Conservation (phyloP, 2,329 filamentous ascomycete genomes). For the Neofusicoccum kwambonambiense region DNA sequence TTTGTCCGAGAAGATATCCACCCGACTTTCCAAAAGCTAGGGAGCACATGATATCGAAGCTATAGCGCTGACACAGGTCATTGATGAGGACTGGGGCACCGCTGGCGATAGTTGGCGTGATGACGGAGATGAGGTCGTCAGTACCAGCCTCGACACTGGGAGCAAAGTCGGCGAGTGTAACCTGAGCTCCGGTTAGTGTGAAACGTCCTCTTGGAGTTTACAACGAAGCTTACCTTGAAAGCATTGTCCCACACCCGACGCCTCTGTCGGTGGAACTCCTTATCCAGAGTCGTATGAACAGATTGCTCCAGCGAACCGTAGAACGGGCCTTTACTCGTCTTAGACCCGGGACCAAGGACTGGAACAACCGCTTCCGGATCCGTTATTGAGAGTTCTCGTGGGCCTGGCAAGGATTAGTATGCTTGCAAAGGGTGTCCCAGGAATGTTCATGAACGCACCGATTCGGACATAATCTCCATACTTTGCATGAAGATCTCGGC, state of each 20-base stretch:
- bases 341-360: not conserved
- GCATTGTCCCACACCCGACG: conserved; percentile 10
- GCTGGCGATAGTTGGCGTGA: conserved; percentile 22
- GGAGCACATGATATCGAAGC: conserved; percentile 47
- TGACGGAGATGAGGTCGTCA: conserved; percentile 24
- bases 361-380: conserved; percentile 25
- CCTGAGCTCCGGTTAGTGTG: not conserved
- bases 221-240: conserved; percentile 18
- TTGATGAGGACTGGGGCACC: conserved; percentile 29
- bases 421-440: not conserved
- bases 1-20: conserved; percentile 37
- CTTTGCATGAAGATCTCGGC: not conserved
- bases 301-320: conserved; percentile 9
- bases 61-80: conserved; percentile 44
- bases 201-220: too few relatives aligned
- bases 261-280: conserved; percentile 1
- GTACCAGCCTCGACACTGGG: conserved; percentile 27
- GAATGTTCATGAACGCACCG: not conserved
- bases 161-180: conserved; percentile 25
- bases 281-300: conserved; percentile 1
- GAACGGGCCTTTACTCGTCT: conserved; percentile 10
- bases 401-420: conserved; percentile 20
- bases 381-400: conserved; percentile 28
- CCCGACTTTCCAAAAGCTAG: conserved; percentile 46
- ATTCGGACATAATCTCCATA: conserved; percentile 18